phyloP scores from a whole-genome alignment of 1,284 basidiomycete species.

The Anthracocystis panici-leucophaei region DNA sequence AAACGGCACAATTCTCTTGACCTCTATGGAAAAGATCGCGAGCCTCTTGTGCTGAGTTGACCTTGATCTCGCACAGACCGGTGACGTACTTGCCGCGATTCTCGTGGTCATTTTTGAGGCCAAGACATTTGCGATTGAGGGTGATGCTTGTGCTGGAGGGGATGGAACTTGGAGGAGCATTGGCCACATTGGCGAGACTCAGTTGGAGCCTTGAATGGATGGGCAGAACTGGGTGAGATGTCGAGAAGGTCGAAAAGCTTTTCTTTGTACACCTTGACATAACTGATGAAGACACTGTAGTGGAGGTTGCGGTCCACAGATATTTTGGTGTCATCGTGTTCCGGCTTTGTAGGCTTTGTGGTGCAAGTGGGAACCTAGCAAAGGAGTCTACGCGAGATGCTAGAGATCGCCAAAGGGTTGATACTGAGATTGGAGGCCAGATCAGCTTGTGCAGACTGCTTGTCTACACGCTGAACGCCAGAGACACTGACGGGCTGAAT shows the following conservation, averaged over 20 bases:
- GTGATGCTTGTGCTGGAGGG: slow-evolving; percentile 37
- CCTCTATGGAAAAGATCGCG: slow-evolving; percentile 76
- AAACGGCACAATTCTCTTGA: slow-evolving; percentile 91
- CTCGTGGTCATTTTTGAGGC: slow-evolving; percentile 78
- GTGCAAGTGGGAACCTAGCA: slow-evolving; percentile 19
- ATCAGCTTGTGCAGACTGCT: slow-evolving; percentile 3
- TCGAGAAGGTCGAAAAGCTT: slow-evolving; percentile 86
- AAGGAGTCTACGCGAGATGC: slow-evolving; percentile 44
- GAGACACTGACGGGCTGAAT: slow-evolving; percentile 58
- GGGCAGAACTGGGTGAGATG: slow-evolving; percentile 35
- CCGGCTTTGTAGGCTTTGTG: slow-evolving; percentile 22
- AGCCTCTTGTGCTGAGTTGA: slow-evolving; percentile 72
- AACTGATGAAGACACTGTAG: slow-evolving; percentile 90
- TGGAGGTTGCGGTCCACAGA: slow-evolving; percentile 89
- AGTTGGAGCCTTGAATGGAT: slow-evolving; percentile 51
- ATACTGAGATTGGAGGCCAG: slow-evolving; percentile 22
- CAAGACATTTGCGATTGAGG: slow-evolving; percentile 83
- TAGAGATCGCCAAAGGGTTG: slow-evolving; percentile 52
- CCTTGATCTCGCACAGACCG: slow-evolving; percentile 86
- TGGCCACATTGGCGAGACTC: slow-evolving; percentile 48
- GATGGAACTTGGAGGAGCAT: slow-evolving; percentile 18
- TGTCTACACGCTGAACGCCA: slow-evolving; percentile 55
- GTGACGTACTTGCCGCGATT: slow-evolving; percentile 84
- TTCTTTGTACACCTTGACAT: slow-evolving; percentile 99
- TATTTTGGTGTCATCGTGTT: slow-evolving; percentile 71